Evolutionary conservation across 2,329 filamentous ascomycete genomes (phyloP), one percentile per base, ranked within the genome.

Genomic region (Blumeria hordei): DNA sequence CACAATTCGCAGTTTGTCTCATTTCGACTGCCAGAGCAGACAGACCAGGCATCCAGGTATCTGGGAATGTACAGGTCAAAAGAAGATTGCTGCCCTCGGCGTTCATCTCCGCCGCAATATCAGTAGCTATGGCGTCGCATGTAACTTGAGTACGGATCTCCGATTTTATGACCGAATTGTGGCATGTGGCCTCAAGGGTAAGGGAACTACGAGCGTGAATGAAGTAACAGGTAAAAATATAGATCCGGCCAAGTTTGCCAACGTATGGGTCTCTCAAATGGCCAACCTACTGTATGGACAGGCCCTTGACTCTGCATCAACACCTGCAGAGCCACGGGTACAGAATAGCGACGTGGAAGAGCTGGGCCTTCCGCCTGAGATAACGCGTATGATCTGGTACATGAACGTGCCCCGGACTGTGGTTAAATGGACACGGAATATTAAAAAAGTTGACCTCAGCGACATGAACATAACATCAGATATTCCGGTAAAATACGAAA

Each of bases 61-160:
- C 18, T 57, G 59, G 56, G 57, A 60, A 28, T 57, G 57, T 37
- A 54, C 56, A 16, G 63, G 64, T 0, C 69, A 73, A 56, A 72
- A 74, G 62, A 98, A 96, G 71, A 88, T 98, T 61, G 86, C 87
- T 0, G 88, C 88, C 0, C 71, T 96, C 44, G 92, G 92, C 0
- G 86, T 98, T n/a, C 88, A 96, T 69, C 75, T 95, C 59, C 73
- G 88, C 12, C 73, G 90, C 49, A 81, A 93, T 67, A 75, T 96
- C 39, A 88, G 81, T 28, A 85, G 82, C 58, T 83, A 93, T 66
- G 92, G 92, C 6, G 74, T 94, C 36, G 88, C 85, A 2, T 66
- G 95, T 65, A 86, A 94, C 72, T 69, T 87, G n/a, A 69, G 71
- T 59, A 78, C 81, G 55, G 77, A 85, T 60, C 54, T 77, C 54